Percentiles rank a stretch among this genome's conserved stretches.
Conservation (phyloP, 1,139 yeast genomes). For the Candida sanyaensis region DNA sequence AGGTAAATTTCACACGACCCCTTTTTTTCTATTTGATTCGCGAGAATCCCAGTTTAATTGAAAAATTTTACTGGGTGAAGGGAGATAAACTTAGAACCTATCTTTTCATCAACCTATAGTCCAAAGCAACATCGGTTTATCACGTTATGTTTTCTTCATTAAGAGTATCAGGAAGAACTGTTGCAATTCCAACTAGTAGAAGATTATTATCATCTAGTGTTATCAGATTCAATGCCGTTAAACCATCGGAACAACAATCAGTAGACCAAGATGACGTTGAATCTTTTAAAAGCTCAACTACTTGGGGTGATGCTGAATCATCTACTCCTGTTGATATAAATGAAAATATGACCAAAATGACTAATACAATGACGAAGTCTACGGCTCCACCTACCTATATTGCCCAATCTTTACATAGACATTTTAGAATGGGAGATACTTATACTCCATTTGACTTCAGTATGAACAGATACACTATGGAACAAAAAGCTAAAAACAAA, state of each 20-base stretch:
- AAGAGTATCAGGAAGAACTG: conserved; percentile 1
- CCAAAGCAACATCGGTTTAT: not conserved
- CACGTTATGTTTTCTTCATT: conserved; percentile 3
- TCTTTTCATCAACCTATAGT: not conserved
- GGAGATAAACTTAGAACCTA: too few species aligned
- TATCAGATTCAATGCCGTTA: not conserved
- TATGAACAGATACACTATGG: conserved; percentile 50
- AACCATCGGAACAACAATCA: not conserved
- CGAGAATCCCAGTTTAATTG: too few species aligned
- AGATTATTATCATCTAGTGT: not conserved
- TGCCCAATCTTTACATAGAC: conserved; percentile 31
- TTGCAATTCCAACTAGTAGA: not conserved
- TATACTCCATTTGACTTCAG: conserved; percentile 81
- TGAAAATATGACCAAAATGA: conserved; percentile 11
- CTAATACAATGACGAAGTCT: conserved; percentile 26
- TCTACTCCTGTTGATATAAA: conserved; percentile 5
- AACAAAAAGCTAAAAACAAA: conserved; percentile 20
- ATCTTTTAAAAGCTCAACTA: conserved; percentile 28
- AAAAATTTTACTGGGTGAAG: not conserved
- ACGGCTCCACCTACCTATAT: conserved; percentile 24
- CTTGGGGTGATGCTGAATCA: conserved; percentile 41
- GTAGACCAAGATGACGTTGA: not conserved
- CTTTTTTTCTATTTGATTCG: not conserved
- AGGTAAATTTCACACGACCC: too few species aligned
- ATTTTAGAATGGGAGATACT: conserved; percentile 44